These are phyloP conservation scores for Mortierella alpina DNA, from an alignment of 192 early-diverging fungal species.

Conservation along the genomic window DNA sequence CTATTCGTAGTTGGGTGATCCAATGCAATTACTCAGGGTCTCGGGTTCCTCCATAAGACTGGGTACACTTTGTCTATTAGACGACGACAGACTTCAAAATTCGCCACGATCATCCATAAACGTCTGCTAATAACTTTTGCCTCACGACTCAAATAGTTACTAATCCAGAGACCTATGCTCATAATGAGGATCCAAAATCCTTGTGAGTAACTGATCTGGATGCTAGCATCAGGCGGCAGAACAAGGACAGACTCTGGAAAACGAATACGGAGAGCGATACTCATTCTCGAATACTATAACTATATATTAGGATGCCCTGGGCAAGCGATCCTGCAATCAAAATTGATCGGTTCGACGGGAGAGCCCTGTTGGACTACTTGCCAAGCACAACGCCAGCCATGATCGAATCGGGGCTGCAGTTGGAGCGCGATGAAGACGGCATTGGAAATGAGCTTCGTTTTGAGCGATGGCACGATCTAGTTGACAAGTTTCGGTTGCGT, in stretches of 20 bases:
- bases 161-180: constrained; percentile 31
- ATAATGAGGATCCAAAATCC: constrained; percentile 33
- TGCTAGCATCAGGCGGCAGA: neutral
- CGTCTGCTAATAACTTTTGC: neutral
- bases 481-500: constrained; percentile 30
- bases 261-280: too few species aligned
- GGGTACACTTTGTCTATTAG: constrained; percentile 5
- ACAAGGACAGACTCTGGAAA: neutral
- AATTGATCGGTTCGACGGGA: constrained; percentile 49
- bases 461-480: constrained; percentile 45
- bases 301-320: constrained; percentile 40
- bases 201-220: constrained; percentile 16
- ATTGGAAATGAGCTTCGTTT: constrained; percentile 45
- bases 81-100: too few species aligned
- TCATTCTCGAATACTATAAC: neutral
- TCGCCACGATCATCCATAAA: too few species aligned
- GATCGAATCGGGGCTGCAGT: constrained; percentile 37
- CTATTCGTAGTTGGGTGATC: constrained; percentile 34
- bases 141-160: constrained; percentile 12
- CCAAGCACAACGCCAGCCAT: constrained; percentile 13
- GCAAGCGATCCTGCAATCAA: constrained; percentile 30
- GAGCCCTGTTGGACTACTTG: constrained; percentile 37
- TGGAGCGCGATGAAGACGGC: constrained; percentile 43
- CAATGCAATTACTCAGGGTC: constrained; percentile 41
- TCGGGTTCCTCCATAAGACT: constrained; percentile 30